These are phyloP conservation scores for Vitis hybrid DNA, from an alignment of 177 flowering plant genomes.

Conservation along the genomic window DNA sequence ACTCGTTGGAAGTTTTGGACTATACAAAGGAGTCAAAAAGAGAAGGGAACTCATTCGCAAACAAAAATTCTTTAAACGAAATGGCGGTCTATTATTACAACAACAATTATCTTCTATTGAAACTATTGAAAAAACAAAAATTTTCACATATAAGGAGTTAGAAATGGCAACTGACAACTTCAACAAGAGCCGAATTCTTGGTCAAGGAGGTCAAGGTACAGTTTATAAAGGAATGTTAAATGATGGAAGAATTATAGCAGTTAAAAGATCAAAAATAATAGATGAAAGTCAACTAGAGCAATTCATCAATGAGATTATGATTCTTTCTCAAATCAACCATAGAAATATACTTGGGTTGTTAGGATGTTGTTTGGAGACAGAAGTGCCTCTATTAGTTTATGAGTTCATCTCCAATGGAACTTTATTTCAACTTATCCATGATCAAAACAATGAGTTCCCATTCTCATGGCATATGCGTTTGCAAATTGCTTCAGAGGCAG, in stretches of 20 bases:
- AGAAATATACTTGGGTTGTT: constrained; percentile 18
- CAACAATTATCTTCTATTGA: constrained; percentile 6
- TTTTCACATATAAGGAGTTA: constrained; percentile 13
- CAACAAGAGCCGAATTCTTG: constrained; percentile 11
- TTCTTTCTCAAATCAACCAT: constrained; percentile 19
- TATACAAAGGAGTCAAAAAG: no score
- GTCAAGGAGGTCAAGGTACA: constrained; percentile 11
- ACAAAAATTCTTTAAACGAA: constrained; percentile 11
- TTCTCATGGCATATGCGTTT: constrained; percentile 14
- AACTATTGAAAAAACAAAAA: constrained; percentile 10
- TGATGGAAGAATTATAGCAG: no score
- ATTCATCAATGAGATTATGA: constrained; percentile 20
- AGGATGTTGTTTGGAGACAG: constrained; percentile 9
- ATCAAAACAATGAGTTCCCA: constrained; percentile 1
- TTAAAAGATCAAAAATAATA: not conserved
- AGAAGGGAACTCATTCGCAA: no score
- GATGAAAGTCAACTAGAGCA: constrained; percentile 6
- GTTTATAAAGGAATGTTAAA: no score
- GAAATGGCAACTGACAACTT: constrained; percentile 13
- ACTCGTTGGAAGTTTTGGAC: no score
- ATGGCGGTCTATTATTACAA: constrained; percentile 11
- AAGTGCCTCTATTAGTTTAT: constrained; percentile 20
- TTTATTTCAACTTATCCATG: constrained; percentile 2
- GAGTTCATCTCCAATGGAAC: constrained; percentile 22
- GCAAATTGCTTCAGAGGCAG: constrained; percentile 9